phyloP scores from a whole-genome alignment of 2,329 filamentous ascomycete species.

The Polytolypa hystricis region DNA sequence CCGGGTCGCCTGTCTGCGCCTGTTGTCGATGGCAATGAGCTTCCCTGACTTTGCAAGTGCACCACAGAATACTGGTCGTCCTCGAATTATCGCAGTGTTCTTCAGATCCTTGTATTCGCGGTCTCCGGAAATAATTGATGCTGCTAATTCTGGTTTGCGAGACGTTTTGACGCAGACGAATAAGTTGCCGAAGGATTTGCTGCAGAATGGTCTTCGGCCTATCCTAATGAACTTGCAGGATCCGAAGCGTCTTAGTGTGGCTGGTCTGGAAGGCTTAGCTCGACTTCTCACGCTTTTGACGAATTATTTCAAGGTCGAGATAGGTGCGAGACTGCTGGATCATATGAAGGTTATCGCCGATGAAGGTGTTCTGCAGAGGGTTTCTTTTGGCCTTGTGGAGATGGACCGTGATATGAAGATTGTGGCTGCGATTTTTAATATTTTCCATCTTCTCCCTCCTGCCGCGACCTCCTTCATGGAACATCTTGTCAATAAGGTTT shows the following conservation, averaged over 20 bases:
- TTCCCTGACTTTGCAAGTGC: slow-evolving; percentile 83
- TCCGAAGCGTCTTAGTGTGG: slow-evolving; percentile 75
- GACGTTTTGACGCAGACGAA: slow-evolving; percentile 78
- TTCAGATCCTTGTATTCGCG: slow-evolving; percentile 96
- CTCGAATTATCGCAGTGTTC: slow-evolving; percentile 80
- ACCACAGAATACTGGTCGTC: slow-evolving; percentile 51
- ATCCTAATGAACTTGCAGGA: slow-evolving; percentile 97
- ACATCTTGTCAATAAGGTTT: slow-evolving; percentile 75
- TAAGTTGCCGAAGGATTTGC: slow-evolving; percentile 85
- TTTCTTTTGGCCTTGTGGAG: slow-evolving; percentile 90
- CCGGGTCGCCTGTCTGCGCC: slow-evolving; percentile 82
- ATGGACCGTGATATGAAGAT: slow-evolving; percentile 90
- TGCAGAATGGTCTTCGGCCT: slow-evolving; percentile 86
- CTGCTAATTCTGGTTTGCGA: slow-evolving; percentile 81
- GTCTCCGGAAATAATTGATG: slow-evolving; percentile 82
- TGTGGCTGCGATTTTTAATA: slow-evolving; percentile 86
- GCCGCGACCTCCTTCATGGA: slow-evolving; percentile 88
- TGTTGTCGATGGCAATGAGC: slow-evolving; percentile 84
- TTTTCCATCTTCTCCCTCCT: slow-evolving; percentile 89
- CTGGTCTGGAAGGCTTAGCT: slow-evolving; percentile 82
- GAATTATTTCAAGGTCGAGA: slow-evolving; percentile 98
- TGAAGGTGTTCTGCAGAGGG: slow-evolving; percentile 65
- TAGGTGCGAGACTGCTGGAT: slow-evolving; percentile 82
- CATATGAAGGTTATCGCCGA: slow-evolving; percentile 89
- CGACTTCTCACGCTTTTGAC: slow-evolving; percentile 82